These are phyloP conservation scores for Fusarium mundagurra DNA, from an alignment of 2,329 filamentous ascomycete genomes.

Conservation along the genomic window DNA sequence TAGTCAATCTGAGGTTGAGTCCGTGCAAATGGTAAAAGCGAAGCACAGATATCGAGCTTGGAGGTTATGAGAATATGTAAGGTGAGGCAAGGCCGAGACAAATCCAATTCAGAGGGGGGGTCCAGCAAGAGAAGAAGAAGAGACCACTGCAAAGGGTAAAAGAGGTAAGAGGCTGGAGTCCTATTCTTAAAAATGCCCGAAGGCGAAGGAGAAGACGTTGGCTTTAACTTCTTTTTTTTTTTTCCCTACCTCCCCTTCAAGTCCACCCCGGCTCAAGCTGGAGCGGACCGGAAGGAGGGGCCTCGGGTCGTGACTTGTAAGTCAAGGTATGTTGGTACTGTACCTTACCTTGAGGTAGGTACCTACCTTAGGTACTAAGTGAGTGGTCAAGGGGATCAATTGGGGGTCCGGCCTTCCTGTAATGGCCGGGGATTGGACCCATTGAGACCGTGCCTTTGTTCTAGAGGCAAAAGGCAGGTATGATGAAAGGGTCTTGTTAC, in stretches of 20 bases:
- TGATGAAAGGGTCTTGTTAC: constrained; percentile 10
- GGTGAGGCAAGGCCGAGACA: background rate
- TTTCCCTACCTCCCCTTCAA: background rate
- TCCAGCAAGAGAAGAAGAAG: background rate
- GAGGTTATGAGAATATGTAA: background rate
- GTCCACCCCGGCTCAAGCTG: constrained; percentile 21
- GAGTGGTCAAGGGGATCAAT: constrained; percentile 1
- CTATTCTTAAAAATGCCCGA: constrained; percentile 1
- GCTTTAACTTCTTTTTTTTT: constrained; percentile 31
- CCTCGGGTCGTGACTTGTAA: background rate
- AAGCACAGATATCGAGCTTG: background rate
- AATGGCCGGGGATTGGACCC: constrained; percentile 19
- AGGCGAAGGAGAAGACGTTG: constrained; percentile 11
- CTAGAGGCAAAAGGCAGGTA: constrained; percentile 14
- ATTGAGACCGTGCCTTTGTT: constrained; percentile 20
- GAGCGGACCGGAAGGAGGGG: constrained; percentile 10
- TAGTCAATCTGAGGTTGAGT: background rate
- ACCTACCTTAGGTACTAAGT: background rate
- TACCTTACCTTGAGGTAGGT: too few relatives aligned
- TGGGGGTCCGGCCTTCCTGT: constrained; percentile 14
- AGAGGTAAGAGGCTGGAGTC: background rate
- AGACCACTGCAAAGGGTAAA: background rate
- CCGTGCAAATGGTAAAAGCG: background rate
- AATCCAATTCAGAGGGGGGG: background rate
- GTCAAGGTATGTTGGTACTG: background rate